Evolutionary conservation across 2,329 filamentous ascomycete species (phyloP).

Genomic region (Aspergillus fischeri): DNA sequence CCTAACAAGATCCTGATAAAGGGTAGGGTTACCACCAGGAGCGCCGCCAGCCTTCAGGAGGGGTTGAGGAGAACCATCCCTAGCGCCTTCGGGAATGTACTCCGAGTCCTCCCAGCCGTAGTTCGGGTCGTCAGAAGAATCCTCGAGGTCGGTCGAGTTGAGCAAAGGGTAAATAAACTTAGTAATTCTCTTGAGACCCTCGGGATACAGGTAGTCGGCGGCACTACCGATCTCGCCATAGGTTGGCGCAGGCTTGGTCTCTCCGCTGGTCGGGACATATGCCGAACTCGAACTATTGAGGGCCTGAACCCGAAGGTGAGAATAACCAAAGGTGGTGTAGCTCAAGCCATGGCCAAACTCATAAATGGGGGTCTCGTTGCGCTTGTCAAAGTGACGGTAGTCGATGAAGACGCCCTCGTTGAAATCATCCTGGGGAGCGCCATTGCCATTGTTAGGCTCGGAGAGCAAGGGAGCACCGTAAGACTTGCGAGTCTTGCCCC

Average conservation of each 20-base stretch:
- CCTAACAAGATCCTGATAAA: slow-evolving; percentile 49
- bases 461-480: slow-evolving; percentile 57
- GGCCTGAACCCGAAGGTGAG: slow-evolving; percentile 50
- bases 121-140: slow-evolving; percentile 49
- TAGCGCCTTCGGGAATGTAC: slow-evolving; percentile 49
- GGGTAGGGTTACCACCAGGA: slow-evolving; percentile 56
- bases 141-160: slow-evolving; percentile 54
- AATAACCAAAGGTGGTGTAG: slow-evolving; percentile 61
- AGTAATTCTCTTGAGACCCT: slow-evolving; percentile 46
- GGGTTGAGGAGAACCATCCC: slow-evolving; percentile 53
- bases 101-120: slow-evolving; percentile 51
- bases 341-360: slow-evolving; percentile 61
- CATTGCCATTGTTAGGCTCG: slow-evolving; percentile 53
- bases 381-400: slow-evolving; percentile 51
- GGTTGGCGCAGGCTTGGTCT: slow-evolving; percentile 50
- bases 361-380: slow-evolving; percentile 54
- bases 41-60: slow-evolving; percentile 55
- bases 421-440: slow-evolving; percentile 57
- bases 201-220: slow-evolving; percentile 54
- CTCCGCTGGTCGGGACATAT: slow-evolving; percentile 52
- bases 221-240: slow-evolving; percentile 48
- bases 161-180: slow-evolving; percentile 63
- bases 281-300: slow-evolving; percentile 41
- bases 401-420: slow-evolving; percentile 59
- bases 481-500: slow-evolving; percentile 49